Evolutionary conservation across 2,329 filamentous ascomycete genomes (phyloP), one percentile per base, ranked within the genome.

Genomic region (Phaeosphaeria sp.): DNA sequence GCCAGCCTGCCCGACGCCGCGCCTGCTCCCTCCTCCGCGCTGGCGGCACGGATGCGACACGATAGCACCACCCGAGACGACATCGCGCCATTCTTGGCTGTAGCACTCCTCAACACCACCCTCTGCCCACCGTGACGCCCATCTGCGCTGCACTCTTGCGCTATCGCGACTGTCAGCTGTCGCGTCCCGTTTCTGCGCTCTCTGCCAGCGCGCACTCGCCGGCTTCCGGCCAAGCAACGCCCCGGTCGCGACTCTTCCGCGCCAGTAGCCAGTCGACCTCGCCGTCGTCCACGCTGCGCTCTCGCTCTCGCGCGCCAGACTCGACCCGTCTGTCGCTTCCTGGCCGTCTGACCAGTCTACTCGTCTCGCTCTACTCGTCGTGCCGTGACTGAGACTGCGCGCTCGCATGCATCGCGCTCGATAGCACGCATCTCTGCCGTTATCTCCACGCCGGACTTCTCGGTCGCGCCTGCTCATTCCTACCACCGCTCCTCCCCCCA

Each of bases 1-100:
- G 67, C 67, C 69, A 61, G 64, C 64, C 67, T 56, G 54, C 62
- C 58, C 59, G 46, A 53, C 60, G 50, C 54, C 60, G 46, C 58
- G 50, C 55, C 48, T 57, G 59, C 56, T 60, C 55, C 41, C 61
- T 62, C 65, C 64, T 62, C 60, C 59, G 62, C 65, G 65, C 60
- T 68, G 63, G 63, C 66, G 67, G 64, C 66, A 68, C 72, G 67
- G 63, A 75, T 76, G 73, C 73, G 72, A 74, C 71, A 74, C 64
- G 67, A 67, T 58, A 58, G 53, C 56, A 39, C 36, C 7, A 60
- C 65, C 59, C 66, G 47, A 63, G 61, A 62, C 58, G 54, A 62
- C 64, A 58, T 67, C 64, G 68, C 70, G 65, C 67, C 67, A 62
- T 60, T 59, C 58, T 59, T 56, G 41, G 60, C 62, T 50, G 59